phyloP scores from a whole-genome alignment of 179 eudicot species.

The Amaranthus tricolor region DNA sequence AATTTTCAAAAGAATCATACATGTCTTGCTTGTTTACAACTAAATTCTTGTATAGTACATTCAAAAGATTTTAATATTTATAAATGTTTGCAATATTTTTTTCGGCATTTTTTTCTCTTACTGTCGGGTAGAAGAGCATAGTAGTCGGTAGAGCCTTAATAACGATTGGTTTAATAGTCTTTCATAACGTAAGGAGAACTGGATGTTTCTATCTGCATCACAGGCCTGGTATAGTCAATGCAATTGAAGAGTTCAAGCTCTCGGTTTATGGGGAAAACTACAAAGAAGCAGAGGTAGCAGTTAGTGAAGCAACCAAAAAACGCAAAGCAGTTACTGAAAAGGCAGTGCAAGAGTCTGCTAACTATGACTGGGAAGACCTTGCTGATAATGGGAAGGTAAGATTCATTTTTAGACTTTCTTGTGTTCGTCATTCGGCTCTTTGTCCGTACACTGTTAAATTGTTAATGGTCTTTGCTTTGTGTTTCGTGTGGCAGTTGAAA shows the following conservation, averaged over 20 bases:
- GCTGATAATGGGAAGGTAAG: constrained; percentile 86
- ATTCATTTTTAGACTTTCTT: background rate
- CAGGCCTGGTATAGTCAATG: constrained; percentile 77
- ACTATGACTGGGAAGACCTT: constrained; percentile 84
- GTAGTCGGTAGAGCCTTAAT: background rate
- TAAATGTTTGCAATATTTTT: background rate
- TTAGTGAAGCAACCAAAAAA: constrained; percentile 54
- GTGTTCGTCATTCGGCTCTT: background rate
- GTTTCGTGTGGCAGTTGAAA: constrained; percentile 56
- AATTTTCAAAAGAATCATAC: too few species aligned
- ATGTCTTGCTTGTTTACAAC: too few species aligned
- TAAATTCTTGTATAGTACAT: too few species aligned
- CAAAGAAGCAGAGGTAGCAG: constrained; percentile 36
- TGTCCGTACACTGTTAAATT: background rate
- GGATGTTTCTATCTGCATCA: constrained; percentile 2
- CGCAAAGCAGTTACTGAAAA: constrained; percentile 71
- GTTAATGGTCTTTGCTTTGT: background rate
- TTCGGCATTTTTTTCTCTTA: background rate
- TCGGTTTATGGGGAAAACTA: constrained; percentile 74
- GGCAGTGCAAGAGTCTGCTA: constrained; percentile 54
- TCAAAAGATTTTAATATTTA: too few species aligned
- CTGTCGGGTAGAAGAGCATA: background rate
- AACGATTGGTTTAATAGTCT: background rate
- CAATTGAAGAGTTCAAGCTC: constrained; percentile 82
- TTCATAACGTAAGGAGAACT: background rate